These are phyloP conservation scores for Posidonia oceanica DNA, from an alignment of 116 monocot species.

Conservation along the genomic window DNA sequence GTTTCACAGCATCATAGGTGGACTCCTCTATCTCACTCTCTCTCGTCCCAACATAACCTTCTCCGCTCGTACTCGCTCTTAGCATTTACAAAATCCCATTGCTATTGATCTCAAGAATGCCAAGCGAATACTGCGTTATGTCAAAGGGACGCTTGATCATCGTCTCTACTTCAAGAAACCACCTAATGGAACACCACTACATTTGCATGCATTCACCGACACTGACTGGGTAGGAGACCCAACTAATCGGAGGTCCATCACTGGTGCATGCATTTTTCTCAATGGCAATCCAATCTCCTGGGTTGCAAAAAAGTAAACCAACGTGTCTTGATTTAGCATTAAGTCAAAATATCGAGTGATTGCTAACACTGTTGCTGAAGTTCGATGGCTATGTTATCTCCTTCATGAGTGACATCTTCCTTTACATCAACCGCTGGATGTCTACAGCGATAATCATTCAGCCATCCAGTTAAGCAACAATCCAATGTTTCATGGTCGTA, in stretches of 20 bases:
- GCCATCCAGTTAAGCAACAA: neutral
- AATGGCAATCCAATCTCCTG: neutral
- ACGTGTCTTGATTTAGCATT: neutral
- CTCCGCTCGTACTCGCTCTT: too few relatives aligned
- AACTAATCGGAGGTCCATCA: neutral
- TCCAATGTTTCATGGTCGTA: neutral
- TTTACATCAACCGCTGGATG: neutral
- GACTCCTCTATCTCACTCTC: neutral
- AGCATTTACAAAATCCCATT: neutral
- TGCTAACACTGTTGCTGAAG: too few relatives aligned
- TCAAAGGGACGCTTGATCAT: neutral
- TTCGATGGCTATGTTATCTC: too few relatives aligned
- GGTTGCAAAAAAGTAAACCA: neutral
- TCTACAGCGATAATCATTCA: neutral
- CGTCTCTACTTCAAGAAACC: neutral
- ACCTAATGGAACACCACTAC: too few relatives aligned
- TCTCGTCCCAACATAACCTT: neutral
- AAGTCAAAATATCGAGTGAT: neutral
- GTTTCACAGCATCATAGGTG: neutral
- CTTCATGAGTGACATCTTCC: too few relatives aligned
- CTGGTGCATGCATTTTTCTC: neutral
- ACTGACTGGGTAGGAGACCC: neutral
- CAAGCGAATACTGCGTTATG: neutral
- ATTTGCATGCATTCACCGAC: neutral
- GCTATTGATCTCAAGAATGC: neutral